Evolutionary conservation across 768 basidiomycete species (phyloP), one percentile per base, ranked within the genome.

Genomic region (Termitomyces titanicus): DNA sequence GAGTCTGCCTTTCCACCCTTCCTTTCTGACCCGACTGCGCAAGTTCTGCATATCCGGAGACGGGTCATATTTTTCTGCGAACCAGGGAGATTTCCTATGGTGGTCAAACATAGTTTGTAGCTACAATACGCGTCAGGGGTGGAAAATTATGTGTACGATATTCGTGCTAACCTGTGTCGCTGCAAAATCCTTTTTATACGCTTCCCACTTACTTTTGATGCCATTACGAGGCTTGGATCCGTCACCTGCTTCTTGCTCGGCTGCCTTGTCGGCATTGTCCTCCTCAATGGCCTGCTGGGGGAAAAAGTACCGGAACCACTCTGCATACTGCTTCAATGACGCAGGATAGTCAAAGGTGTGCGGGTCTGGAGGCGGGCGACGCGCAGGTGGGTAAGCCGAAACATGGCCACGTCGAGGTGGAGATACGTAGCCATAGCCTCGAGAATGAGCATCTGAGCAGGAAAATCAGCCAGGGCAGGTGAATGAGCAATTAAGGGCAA

Each of bases 51-150:
- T 83, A 63, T 92, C 88, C 49, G 82, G 76, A 39, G 84, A 72
- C 54, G 88, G 88, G 58, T 94, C 92, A 75, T 98, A 98, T 70
- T 92, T 92, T 79, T 98, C 95, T 53, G 85, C 83, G 77, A 97
- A 98, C 95, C 95, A 98, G 13, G 93, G 88, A n/a, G 92, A 92
- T 66, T 89, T 88, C 73, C 86, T 84, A 76, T 98, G 95, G 72
- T 93, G 89, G 33, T 97, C 89, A 80, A 93, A 97, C 81, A 98
- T 89, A 54, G 89, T 89, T 77, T 92, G 92, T 66, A 96, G 84
- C 94, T 98, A 80, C 69, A 79, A 74, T 72, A 65, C 57, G 63
- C 46, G 62, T 65, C 64, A 72, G 59, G n/a, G 47, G 63, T 63
- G 53, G 59, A 44, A 46, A 59, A 47, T 42, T 56, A 64, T 61